Percentiles rank a stretch among this genome's conserved stretches.
These are phyloP conservation scores for Malassezia brasiliensis DNA, from an alignment of 1,284 basidiomycete genomes.

Conservation along the genomic window DNA sequence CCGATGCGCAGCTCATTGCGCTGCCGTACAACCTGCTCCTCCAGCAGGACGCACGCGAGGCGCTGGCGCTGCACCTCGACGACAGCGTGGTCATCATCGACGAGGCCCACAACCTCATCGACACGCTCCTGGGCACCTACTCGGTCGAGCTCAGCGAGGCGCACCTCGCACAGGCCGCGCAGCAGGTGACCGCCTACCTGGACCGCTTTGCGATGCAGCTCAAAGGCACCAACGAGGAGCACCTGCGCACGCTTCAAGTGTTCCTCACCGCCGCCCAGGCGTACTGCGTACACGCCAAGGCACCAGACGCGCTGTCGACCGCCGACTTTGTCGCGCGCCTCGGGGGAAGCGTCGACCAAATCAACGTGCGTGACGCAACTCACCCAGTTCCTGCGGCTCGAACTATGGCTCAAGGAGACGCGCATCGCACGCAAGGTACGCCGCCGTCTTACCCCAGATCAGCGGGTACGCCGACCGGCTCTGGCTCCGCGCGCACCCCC, in stretches of 20 bases:
- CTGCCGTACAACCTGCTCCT: constrained; percentile 88
- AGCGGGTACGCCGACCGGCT: constrained; percentile 68
- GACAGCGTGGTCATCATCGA: constrained; percentile 75
- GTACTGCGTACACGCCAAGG: constrained; percentile 14
- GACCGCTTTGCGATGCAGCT: constrained; percentile 67
- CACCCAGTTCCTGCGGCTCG: constrained; percentile 59
- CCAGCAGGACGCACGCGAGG: constrained; percentile 71
- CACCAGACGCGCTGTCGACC: constrained; percentile 58
- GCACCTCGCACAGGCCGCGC: constrained; percentile 59
- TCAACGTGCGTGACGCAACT: constrained; percentile 52
- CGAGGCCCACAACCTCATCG: constrained; percentile 71
- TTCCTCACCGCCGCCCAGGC: constrained; percentile 23
- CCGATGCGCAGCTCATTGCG: constrained; percentile 82
- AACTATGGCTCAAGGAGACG: constrained; percentile 70
- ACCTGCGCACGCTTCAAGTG: constrained; percentile 61
- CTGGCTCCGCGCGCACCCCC: constrained; percentile 53
- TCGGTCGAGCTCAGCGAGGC: constrained; percentile 60
- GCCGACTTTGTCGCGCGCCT: constrained; percentile 59
- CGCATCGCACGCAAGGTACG: constrained; percentile 59
- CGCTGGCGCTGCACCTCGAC: constrained; percentile 67
- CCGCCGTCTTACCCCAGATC: constrained; percentile 54
- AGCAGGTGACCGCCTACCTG: constrained; percentile 73
- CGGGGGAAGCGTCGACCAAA: constrained; percentile 61
- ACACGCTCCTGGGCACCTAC: constrained; percentile 76
- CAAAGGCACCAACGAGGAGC: constrained; percentile 63